These are phyloP conservation scores for Paramecium pentaurelia DNA, from an alignment of 73 alveolate species.

Conservation along the genomic window DNA sequence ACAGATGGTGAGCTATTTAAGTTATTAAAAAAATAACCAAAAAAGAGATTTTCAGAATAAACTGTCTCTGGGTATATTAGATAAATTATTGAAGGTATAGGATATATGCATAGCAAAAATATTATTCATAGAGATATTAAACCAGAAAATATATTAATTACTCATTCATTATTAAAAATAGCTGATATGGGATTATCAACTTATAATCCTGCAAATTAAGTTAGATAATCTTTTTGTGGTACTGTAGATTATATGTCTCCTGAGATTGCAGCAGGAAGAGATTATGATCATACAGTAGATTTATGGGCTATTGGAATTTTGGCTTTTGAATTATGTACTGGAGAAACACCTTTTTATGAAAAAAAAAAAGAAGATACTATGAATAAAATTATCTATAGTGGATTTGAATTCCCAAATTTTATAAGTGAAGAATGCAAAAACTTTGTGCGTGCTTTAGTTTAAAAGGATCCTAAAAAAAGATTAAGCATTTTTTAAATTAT, in stretches of 20 bases:
- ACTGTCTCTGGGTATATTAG: slow-evolving; percentile 59
- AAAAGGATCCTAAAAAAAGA: slow-evolving; percentile 53
- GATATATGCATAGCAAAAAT: slow-evolving; percentile 62
- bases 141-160: slow-evolving; percentile 68
- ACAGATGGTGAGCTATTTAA: slow-evolving; percentile 92
- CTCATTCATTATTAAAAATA: slow-evolving; percentile 35
- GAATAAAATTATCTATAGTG: slow-evolving; percentile 3
- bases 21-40: slow-evolving; percentile 62
- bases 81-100: slow-evolving; percentile 60
- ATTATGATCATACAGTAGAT: slow-evolving; percentile 89
- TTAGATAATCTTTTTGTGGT: slow-evolving; percentile 90
- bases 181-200: slow-evolving; percentile 59
- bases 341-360: slow-evolving; percentile 62
- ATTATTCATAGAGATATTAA: slow-evolving; percentile 73
- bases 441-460: slow-evolving; percentile 29
- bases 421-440: slow-evolving; percentile 48
- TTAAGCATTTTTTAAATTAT: slow-evolving; percentile 29
- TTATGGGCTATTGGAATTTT: slow-evolving; percentile 90
- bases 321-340: slow-evolving; percentile 64
- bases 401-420: slow-evolving; percentile 24
- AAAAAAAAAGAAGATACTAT: slow-evolving; percentile 50
- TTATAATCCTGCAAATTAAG: slow-evolving; percentile 62
- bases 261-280: slow-evolving; percentile 81
- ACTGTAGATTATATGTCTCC: slow-evolving; percentile 96
- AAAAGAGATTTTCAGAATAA: slow-evolving; percentile 56